Evolutionary conservation across 306 rosid genomes (phyloP).

Genomic region (Senna tora): DNA sequence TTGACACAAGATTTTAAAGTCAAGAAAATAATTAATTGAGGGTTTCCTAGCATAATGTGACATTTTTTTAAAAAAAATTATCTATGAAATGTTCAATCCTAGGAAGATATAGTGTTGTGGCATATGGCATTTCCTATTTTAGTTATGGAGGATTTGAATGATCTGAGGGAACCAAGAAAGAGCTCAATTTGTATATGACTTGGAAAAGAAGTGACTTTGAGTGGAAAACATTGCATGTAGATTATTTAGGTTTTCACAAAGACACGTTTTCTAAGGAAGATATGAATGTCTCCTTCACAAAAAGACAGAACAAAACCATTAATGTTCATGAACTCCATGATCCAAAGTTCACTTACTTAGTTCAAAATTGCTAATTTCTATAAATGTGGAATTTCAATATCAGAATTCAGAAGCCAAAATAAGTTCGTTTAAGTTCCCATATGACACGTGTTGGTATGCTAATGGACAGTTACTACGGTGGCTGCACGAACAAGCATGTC

Average conservation of each 20-base stretch:
- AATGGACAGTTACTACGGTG: conserved; percentile 32
- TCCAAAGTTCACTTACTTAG: too few relatives aligned
- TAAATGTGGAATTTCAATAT: too few relatives aligned
- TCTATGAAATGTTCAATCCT: background rate
- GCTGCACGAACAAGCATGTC: conserved; percentile 20
- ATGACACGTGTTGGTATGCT: conserved; percentile 9
- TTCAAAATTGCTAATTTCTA: too few relatives aligned
- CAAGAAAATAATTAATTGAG: background rate
- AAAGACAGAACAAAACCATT: background rate
- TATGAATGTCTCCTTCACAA: conserved; percentile 30
- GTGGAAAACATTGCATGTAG: conserved; percentile 18
- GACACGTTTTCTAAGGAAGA: conserved; percentile 37
- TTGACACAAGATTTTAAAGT: background rate
- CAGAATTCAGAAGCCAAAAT: background rate
- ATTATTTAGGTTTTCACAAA: conserved; percentile 33
- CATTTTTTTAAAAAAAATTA: conserved; percentile 31
- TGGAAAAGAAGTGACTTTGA: conserved; percentile 1
- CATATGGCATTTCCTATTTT: background rate
- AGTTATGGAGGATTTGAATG: background rate
- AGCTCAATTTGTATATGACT: background rate
- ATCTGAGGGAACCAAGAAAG: background rate
- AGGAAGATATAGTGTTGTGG: background rate
- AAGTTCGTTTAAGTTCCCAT: background rate
- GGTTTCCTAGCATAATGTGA: conserved; percentile 24
- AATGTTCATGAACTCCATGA: background rate